These are phyloP conservation scores for Backusella sp. DNA, from an alignment of 192 early-diverging fungal species.

Conservation along the genomic window DNA sequence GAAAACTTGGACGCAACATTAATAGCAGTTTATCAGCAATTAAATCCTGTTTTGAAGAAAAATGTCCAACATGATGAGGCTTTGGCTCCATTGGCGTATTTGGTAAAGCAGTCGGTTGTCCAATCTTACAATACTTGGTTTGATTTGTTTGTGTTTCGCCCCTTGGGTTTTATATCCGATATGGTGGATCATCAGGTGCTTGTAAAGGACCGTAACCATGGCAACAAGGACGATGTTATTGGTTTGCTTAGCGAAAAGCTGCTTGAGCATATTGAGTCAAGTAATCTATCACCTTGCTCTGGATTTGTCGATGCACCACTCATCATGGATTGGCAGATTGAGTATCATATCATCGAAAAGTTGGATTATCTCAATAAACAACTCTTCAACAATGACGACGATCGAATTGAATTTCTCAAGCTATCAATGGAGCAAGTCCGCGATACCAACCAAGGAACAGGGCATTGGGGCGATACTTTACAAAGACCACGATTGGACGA, in stretches of 20 bases:
- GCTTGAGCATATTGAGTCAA: slow-evolving; percentile 62
- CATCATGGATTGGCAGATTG: slow-evolving; percentile 80
- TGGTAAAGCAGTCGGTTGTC: slow-evolving; percentile 49
- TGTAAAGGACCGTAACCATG: slow-evolving; percentile 4
- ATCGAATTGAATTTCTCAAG: slow-evolving; percentile 62
- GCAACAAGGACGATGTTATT: slow-evolving; percentile 23
- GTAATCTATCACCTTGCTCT: slow-evolving; percentile 48
- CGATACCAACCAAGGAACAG: slow-evolving; percentile 37
- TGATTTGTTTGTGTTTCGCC: slow-evolving; percentile 46
- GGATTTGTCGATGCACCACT: slow-evolving; percentile 77
- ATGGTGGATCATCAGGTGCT: slow-evolving; percentile 6
- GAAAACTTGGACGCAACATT: neutral
- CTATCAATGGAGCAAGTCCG: slow-evolving; percentile 71
- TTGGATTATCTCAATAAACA: slow-evolving; percentile 45
- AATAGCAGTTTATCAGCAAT: neutral
- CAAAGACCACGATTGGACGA: neutral
- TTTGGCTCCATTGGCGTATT: slow-evolving; percentile 8
- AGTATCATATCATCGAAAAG: slow-evolving; percentile 60
- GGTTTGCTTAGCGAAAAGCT: slow-evolving; percentile 50
- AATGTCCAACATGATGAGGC: neutral
- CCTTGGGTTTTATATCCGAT: slow-evolving; percentile 27
- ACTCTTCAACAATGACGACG: slow-evolving; percentile 44
- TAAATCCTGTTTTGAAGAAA: neutral
- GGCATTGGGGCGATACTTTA: neutral
- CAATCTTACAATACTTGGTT: slow-evolving; percentile 53